A percentile compares a stretch with the other conserved stretches of the same genome.
These are phyloP conservation scores for Posidonia australis DNA, from an alignment of 106 monocot genomes.

Conservation along the genomic window DNA sequence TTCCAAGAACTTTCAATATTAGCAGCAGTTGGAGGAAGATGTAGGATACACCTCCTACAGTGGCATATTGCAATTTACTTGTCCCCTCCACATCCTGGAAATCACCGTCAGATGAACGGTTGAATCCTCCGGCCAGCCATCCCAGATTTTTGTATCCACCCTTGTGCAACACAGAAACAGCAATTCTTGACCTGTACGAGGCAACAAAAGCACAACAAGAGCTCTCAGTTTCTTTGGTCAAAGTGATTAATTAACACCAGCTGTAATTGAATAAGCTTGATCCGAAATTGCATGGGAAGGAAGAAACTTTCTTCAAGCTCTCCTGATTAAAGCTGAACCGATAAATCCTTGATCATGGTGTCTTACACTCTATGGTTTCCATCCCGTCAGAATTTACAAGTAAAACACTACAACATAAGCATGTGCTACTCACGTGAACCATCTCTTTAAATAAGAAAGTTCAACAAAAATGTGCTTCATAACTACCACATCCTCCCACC, in stretches of 20 bases:
- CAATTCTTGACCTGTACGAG: slow-evolving; percentile 54
- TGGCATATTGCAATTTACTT: slow-evolving; percentile 67
- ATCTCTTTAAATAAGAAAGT: too few relatives aligned
- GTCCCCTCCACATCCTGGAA: slow-evolving; percentile 52
- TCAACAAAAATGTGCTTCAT: neutral
- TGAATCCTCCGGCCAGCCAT: slow-evolving; percentile 88
- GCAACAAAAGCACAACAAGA: neutral
- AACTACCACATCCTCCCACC: neutral
- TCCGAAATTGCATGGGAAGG: too few relatives aligned
- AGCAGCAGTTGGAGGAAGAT: slow-evolving; percentile 67
- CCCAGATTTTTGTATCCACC: slow-evolving; percentile 76
- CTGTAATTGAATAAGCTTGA: too few relatives aligned
- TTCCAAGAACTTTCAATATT: slow-evolving; percentile 35
- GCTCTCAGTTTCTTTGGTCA: neutral
- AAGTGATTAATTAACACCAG: too few relatives aligned
- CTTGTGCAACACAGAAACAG: slow-evolving; percentile 38
- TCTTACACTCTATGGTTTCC: too few relatives aligned
- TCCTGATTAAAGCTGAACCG: too few relatives aligned
- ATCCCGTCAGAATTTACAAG: too few relatives aligned
- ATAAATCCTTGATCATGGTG: too few relatives aligned
- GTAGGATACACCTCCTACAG: slow-evolving; percentile 77
- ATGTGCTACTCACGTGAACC: too few relatives aligned
- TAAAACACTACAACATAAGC: too few relatives aligned
- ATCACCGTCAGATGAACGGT: slow-evolving; percentile 30
- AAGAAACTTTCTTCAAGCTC: too few relatives aligned